Conservation (phyloP, 768 basidiomycete species). For the Crucibulum laeve region DNA sequence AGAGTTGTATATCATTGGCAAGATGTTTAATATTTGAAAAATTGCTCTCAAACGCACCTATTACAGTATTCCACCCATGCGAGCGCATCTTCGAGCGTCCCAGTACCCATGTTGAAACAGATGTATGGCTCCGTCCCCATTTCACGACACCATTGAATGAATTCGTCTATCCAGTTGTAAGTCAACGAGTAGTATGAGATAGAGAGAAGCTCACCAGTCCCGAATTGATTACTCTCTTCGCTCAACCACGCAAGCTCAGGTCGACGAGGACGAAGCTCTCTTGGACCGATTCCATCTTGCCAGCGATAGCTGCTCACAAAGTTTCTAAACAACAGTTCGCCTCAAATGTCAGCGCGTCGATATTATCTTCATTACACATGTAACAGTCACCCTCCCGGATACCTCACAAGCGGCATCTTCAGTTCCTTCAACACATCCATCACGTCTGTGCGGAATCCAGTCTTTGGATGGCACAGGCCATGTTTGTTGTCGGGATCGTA, state of each 20-base stretch:
- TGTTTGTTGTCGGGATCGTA: constrained; percentile 33
- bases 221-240: constrained; percentile 59
- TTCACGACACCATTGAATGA: constrained; percentile 50
- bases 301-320: constrained; percentile 54
- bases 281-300: constrained; percentile 58
- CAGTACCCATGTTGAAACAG: constrained; percentile 62
- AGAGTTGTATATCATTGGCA: not conserved
- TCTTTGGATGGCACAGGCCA: constrained; percentile 30
- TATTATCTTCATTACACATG: not conserved
- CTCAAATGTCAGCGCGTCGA: not conserved
- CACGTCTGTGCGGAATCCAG: constrained; percentile 49
- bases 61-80: constrained; percentile 65
- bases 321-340: constrained; percentile 24
- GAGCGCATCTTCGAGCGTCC: constrained; percentile 55
- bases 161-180: constrained; percentile 28
- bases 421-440: constrained; percentile 40
- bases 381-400: constrained; percentile 43
- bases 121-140: constrained; percentile 54
- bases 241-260: constrained; percentile 60
- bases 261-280: constrained; percentile 41
- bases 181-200: not conserved
- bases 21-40: constrained; percentile 10
- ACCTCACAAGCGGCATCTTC: constrained; percentile 43
- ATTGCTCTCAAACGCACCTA: constrained; percentile 21
- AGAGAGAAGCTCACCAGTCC: constrained; percentile 33